A percentile compares a stretch with the other conserved stretches of the same genome.
Evolutionary conservation across 108 stramenopile genomes (phyloP).

Genomic region (Skeletonema grethae): DNA sequence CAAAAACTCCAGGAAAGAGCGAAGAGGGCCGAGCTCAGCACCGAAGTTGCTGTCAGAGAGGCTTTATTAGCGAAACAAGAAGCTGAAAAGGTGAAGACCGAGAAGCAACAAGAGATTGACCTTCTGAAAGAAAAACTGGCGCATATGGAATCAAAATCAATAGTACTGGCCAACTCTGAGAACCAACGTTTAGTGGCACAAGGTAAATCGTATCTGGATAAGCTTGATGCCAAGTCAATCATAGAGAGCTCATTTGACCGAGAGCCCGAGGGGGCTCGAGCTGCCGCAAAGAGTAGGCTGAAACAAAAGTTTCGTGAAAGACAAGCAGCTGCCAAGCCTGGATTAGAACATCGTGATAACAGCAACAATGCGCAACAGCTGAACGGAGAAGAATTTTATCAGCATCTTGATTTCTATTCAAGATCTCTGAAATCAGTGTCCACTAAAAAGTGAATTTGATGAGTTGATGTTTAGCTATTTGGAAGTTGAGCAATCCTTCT

Average conservation of each 20-base stretch:
- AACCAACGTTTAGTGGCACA: slow-evolving; percentile 26
- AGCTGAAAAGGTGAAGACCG: slow-evolving; percentile 46
- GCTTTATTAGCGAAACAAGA: slow-evolving; percentile 66
- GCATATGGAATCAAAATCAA: slow-evolving; percentile 46
- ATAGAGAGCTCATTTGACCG: slow-evolving; percentile 44
- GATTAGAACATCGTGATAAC: not conserved
- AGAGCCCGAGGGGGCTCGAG: slow-evolving; percentile 21
- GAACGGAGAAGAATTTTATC: slow-evolving; percentile 75
- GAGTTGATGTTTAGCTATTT: no score
- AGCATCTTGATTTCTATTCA: slow-evolving; percentile 76
- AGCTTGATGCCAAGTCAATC: slow-evolving; percentile 49
- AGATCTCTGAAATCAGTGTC: slow-evolving; percentile 68
- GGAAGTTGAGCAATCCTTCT: no score
- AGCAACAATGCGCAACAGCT: slow-evolving; percentile 10
- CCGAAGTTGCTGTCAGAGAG: slow-evolving; percentile 80
- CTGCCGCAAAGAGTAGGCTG: slow-evolving; percentile 35
- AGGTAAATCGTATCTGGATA: slow-evolving; percentile 34
- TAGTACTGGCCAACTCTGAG: slow-evolving; percentile 35
- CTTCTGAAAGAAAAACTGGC: slow-evolving; percentile 50
- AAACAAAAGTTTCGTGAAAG: slow-evolving; percentile 78
- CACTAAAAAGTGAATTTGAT: not conserved
- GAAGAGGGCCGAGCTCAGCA: slow-evolving; percentile 71
- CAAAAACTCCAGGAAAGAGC: slow-evolving; percentile 60
- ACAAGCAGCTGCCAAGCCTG: slow-evolving; percentile 10
- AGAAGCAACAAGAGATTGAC: slow-evolving; percentile 76